These are phyloP conservation scores for Pythium plurisporium DNA, from an alignment of 352 stramenopile genomes.

Conservation along the genomic window DNA sequence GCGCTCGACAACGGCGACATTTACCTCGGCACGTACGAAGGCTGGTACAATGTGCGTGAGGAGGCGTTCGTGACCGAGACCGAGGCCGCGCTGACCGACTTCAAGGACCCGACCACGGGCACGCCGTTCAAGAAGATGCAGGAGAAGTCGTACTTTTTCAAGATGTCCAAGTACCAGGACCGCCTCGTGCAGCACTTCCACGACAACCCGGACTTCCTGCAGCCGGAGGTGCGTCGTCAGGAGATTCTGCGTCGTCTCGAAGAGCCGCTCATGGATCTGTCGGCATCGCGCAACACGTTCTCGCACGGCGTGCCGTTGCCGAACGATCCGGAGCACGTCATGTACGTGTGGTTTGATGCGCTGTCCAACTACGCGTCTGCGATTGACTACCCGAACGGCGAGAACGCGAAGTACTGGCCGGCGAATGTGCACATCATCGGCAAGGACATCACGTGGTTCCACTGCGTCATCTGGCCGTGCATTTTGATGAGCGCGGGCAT, in stretches of 20 bases:
- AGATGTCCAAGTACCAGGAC: conserved; percentile 97
- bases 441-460: conserved; percentile 99
- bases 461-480: conserved; percentile 99
- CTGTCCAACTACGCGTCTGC: conserved; percentile 98
- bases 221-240: conserved; percentile 93
- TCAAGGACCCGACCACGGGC: conserved; percentile 92
- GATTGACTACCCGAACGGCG: conserved; percentile 90
- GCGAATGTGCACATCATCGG: conserved; percentile 87
- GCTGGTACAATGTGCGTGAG: conserved; percentile 99
- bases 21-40: conserved; percentile 96
- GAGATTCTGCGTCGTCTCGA: conserved; percentile 92
- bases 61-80: conserved; percentile 98
- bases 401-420: conserved; percentile 75
- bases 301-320: conserved; percentile 92
- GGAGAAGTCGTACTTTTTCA: conserved; percentile 99
- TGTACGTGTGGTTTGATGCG: conserved; percentile 99
- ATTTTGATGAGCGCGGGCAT: conserved; percentile 97
- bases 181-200: conserved; percentile 95
- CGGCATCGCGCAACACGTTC: conserved; percentile 96
- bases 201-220: conserved; percentile 94
- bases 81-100: conserved; percentile 94
- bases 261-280: conserved; percentile 95
- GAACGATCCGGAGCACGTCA: conserved; percentile 94
- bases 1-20: conserved; percentile 93
- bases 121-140: conserved; percentile 95